Percentiles rank a stretch among this genome's conserved stretches.
phyloP scores from a whole-genome alignment of 1,139 yeast species.

The Debaryomyces robertsiae region DNA sequence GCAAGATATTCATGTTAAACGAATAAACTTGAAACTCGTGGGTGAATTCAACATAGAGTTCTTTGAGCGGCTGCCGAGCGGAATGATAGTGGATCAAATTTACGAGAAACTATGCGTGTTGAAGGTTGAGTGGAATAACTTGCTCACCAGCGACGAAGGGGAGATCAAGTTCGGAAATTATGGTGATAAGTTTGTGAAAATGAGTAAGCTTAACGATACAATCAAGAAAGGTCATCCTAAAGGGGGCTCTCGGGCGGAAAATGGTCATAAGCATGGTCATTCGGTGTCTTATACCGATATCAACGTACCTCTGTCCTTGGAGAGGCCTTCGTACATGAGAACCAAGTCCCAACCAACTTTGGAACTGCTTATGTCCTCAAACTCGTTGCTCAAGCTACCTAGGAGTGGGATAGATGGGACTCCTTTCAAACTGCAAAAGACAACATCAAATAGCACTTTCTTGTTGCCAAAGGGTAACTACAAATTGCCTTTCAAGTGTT shows the following conservation, averaged over 20 bases:
- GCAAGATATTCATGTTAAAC: constrained; percentile 52
- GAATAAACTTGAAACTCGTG: constrained; percentile 45
- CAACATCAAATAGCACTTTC: constrained; percentile 37
- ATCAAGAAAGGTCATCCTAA: constrained; percentile 6
- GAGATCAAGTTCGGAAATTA: constrained; percentile 43
- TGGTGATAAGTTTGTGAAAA: constrained; percentile 34
- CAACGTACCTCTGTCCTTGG: constrained; percentile 8
- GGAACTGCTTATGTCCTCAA: constrained; percentile 1
- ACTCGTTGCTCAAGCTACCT: constrained; percentile 27
- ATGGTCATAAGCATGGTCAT: not conserved
- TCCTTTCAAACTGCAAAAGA: constrained; percentile 33
- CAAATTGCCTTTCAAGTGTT: constrained; percentile 59
- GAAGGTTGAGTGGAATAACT: constrained; percentile 61
- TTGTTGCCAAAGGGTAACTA: constrained; percentile 66
- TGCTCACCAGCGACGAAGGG: constrained; percentile 53
- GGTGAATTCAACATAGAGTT: constrained; percentile 62
- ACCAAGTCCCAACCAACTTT: constrained; percentile 24
- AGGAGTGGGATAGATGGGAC: constrained; percentile 49
- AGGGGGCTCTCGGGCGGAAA: not conserved
- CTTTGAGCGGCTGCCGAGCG: constrained; percentile 42
- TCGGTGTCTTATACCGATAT: constrained; percentile 2
- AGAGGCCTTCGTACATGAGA: constrained; percentile 23
- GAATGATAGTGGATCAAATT: constrained; percentile 45
- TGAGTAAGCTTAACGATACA: constrained; percentile 14
- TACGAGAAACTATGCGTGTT: constrained; percentile 53